phyloP scores from a whole-genome alignment of 768 basidiomycete genomes.

The Mycena maculata region DNA sequence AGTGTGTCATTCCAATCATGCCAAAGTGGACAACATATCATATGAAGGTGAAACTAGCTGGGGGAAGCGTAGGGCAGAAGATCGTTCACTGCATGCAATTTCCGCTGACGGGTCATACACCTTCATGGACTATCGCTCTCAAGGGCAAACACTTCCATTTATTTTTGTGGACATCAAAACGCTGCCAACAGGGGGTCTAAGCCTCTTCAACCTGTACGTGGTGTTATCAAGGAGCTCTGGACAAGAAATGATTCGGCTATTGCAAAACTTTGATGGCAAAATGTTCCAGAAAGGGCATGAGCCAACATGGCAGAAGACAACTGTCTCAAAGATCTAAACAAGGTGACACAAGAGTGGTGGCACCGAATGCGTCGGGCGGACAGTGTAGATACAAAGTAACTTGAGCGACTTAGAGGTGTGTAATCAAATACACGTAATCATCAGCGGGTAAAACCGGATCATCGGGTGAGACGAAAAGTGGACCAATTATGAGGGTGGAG shows the following conservation, averaged over 20 bases:
- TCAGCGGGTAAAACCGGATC: too few relatives aligned
- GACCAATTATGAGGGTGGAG: too few relatives aligned
- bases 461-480: too few relatives aligned
- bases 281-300: neutral
- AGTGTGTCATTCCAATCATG: slow-evolving; percentile 42
- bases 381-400: too few relatives aligned
- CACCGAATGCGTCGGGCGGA: too few relatives aligned
- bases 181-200: slow-evolving; percentile 46
- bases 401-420: too few relatives aligned
- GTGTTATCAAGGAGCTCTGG: slow-evolving; percentile 49
- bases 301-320: too few relatives aligned
- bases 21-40: slow-evolving; percentile 33
- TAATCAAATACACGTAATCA: too few relatives aligned
- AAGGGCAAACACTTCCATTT: slow-evolving; percentile 54
- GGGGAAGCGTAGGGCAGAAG: neutral
- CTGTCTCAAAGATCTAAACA: too few relatives aligned
- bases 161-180: slow-evolving; percentile 52
- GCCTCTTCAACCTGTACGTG: slow-evolving; percentile 54
- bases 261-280: neutral
- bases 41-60: slow-evolving; percentile 28
- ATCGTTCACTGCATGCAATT: slow-evolving; percentile 40
- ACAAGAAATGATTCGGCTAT: neutral
- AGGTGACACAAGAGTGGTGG: too few relatives aligned
- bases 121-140: slow-evolving; percentile 55
- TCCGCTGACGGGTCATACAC: slow-evolving; percentile 51